A percentile compares a stretch with the other conserved stretches of the same genome.
Evolutionary conservation across 2,329 filamentous ascomycete species (phyloP).

Genomic region (Colletotrichum brevisporum): DNA sequence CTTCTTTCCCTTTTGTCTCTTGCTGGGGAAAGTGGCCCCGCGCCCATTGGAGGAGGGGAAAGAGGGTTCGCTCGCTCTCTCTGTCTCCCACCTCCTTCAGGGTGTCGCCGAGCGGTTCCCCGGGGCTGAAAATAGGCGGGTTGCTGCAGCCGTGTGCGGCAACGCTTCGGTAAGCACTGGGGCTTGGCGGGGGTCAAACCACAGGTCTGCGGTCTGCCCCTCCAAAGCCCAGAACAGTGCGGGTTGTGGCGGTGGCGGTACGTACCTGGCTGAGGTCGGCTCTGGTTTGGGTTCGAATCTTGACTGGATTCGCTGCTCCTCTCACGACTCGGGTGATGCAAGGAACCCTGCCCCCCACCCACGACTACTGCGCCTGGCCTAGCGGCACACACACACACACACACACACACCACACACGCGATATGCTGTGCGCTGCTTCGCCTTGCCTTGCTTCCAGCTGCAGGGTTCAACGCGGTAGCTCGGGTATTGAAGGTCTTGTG

Average conservation of each 20-base stretch:
- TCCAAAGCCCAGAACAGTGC: constrained; percentile 20
- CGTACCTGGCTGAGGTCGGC: constrained; percentile 26
- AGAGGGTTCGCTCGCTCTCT: too few species aligned
- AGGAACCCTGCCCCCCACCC: constrained; percentile 27
- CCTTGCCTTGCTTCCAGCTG: constrained; percentile 21
- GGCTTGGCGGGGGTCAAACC: constrained; percentile 39
- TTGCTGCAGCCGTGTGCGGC: constrained; percentile 23
- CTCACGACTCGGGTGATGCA: constrained; percentile 33
- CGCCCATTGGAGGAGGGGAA: background rate
- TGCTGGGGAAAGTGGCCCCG: constrained; percentile 18
- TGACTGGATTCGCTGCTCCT: constrained; percentile 12
- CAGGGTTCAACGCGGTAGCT: constrained; percentile 33
- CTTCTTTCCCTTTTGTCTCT: constrained; percentile 11
- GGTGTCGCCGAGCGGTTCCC: constrained; percentile 20
- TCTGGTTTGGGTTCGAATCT: constrained; percentile 4
- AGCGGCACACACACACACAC: constrained; percentile 10
- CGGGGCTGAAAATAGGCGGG: constrained; percentile 25
- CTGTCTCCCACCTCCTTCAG: constrained; percentile 4
- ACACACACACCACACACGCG: background rate
- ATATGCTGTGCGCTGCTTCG: background rate
- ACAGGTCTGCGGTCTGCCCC: constrained; percentile 20
- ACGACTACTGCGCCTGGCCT: background rate
- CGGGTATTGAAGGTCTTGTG: constrained; percentile 31
- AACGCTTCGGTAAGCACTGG: constrained; percentile 27
- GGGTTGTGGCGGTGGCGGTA: constrained; percentile 5